These are phyloP conservation scores for Nakazawaea peltata DNA, from an alignment of 805 yeast genomes.

Conservation along the genomic window DNA sequence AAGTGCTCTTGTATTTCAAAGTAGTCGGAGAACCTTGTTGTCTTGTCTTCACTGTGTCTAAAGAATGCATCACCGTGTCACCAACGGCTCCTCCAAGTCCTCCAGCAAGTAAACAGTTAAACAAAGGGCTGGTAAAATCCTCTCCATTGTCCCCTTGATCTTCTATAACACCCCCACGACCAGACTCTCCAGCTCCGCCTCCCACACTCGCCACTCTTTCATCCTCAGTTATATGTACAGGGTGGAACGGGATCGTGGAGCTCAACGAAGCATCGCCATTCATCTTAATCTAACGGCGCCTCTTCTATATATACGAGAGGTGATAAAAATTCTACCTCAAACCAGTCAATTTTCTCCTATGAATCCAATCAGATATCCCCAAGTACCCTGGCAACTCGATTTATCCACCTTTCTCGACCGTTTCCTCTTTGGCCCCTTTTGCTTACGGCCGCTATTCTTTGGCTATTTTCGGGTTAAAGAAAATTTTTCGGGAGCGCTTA, in stretches of 20 bases:
- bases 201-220: background rate
- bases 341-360: too few species aligned
- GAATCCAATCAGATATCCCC: too few species aligned
- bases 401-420: too few species aligned
- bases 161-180: background rate
- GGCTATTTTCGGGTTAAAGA: too few species aligned
- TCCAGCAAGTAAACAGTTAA: conserved; percentile 75
- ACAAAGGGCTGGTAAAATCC: conserved; percentile 30
- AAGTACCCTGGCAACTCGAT: too few species aligned
- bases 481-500: too few species aligned
- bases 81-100: conserved; percentile 94
- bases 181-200: background rate
- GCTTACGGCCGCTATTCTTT: too few species aligned
- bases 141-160: background rate
- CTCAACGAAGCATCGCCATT: conserved; percentile 1
- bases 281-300: too few species aligned
- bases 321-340: too few species aligned
- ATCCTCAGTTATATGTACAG: background rate
- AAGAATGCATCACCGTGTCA: conserved; percentile 87
- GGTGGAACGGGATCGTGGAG: conserved; percentile 7
- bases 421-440: too few species aligned
- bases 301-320: too few species aligned
- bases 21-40: conserved; percentile 88
- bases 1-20: conserved; percentile 63
- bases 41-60: conserved; percentile 94